Conservation (phyloP, 148 eudicot species). For the Rheum nobile region DNA sequence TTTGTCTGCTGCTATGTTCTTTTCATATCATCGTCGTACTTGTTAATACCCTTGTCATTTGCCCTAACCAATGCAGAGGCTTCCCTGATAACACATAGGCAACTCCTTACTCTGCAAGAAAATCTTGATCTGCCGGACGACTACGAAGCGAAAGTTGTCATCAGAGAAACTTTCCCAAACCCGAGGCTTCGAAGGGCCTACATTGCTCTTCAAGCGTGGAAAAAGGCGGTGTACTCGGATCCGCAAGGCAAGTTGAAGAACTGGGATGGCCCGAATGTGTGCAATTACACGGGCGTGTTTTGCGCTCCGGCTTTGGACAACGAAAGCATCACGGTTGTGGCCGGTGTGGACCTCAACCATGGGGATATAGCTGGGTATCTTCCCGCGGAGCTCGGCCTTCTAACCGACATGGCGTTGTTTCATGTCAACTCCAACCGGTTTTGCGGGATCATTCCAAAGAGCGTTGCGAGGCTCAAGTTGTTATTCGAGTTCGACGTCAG, state of each 20-base stretch:
- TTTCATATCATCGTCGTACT: conserved; percentile 9
- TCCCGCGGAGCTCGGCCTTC: conserved; percentile 39
- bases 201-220: conserved; percentile 60
- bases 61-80: conserved; percentile 26
- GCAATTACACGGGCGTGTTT: conserved; percentile 48
- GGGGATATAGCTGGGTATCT: conserved; percentile 37
- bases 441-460: conserved; percentile 31
- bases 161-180: conserved; percentile 27
- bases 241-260: conserved; percentile 28
- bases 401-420: conserved; percentile 55
- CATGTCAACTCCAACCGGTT: conserved; percentile 70
- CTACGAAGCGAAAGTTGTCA: conserved; percentile 9
- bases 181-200: conserved; percentile 51
- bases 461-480: conserved; percentile 21
- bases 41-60: conserved; percentile 4
- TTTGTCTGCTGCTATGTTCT: conserved; percentile 19
- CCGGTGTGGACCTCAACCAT: conserved; percentile 59
- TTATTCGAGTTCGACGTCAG: conserved; percentile 61
- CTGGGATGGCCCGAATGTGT: conserved; percentile 66
- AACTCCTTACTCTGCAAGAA: conserved; percentile 22
- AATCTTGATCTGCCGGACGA: conserved; percentile 18
- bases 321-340: conserved; percentile 35
- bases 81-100: conserved; percentile 23
- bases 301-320: conserved; percentile 55
- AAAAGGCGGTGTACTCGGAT: conserved; percentile 52